Percentiles rank a stretch among this genome's conserved stretches.
These are phyloP conservation scores for Arthrobotrys sphaeroides DNA, from an alignment of 2,329 filamentous ascomycete genomes.

Conservation along the genomic window DNA sequence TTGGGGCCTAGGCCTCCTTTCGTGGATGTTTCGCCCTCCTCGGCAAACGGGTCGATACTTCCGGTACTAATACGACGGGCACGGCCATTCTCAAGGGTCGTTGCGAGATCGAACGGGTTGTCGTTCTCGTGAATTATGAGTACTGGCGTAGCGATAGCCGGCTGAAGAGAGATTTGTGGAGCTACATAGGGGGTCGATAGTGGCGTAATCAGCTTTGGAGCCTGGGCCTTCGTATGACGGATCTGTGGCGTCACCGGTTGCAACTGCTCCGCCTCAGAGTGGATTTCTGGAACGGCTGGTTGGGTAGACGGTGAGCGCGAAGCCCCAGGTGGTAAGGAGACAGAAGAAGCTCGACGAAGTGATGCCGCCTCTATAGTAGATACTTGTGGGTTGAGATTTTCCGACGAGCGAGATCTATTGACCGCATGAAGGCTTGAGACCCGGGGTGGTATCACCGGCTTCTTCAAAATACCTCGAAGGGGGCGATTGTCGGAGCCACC, in stretches of 20 bases:
- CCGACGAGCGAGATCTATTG: constrained; percentile 32
- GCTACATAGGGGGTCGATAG: background rate
- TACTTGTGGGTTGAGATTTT: constrained; percentile 15
- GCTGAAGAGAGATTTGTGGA: constrained; percentile 26
- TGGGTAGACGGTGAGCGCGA: background rate
- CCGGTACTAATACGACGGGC: constrained; percentile 36
- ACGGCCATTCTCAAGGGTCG: constrained; percentile 27
- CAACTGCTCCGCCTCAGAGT: background rate
- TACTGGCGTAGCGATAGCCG: constrained; percentile 25
- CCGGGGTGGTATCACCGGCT: constrained; percentile 26
- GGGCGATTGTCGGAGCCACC: constrained; percentile 23
- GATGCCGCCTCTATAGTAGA: background rate
- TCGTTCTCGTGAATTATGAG: constrained; percentile 31
- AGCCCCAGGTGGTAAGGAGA: constrained; percentile 12
- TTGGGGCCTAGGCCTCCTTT: background rate
- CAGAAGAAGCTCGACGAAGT: constrained; percentile 21
- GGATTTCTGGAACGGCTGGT: background rate
- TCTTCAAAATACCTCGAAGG: constrained; percentile 39
- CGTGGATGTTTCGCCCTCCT: constrained; percentile 1
- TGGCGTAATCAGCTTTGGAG: constrained; percentile 22
- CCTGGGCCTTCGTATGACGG: background rate
- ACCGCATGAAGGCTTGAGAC: constrained; percentile 37
- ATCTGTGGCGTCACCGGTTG: background rate
- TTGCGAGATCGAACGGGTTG: constrained; percentile 42
- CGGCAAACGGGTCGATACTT: constrained; percentile 29